Evolutionary conservation across 2,329 filamentous ascomycete species (phyloP).

Genomic region (Aspergillus versicolor): DNA sequence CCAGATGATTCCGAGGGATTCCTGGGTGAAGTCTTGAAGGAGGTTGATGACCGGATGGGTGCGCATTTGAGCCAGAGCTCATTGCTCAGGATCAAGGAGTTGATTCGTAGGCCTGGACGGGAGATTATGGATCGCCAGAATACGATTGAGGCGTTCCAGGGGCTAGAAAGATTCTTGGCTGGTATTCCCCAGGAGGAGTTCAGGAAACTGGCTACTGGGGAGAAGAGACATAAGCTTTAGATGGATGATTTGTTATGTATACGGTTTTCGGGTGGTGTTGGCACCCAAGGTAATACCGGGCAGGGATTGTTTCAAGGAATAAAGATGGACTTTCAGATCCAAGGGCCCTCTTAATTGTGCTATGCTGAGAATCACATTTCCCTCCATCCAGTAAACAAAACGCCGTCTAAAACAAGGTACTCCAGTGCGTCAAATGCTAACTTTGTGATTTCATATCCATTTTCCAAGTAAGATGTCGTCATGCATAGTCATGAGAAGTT

Average conservation of each 20-base stretch:
- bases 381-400: neutral
- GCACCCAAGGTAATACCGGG: neutral
- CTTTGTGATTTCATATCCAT: neutral
- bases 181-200: constrained; percentile 90
- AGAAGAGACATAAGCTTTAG: constrained; percentile 92
- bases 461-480: neutral
- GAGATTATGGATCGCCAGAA: constrained; percentile 75
- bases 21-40: constrained; percentile 66
- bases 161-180: constrained; percentile 74
- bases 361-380: neutral
- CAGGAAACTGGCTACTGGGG: constrained; percentile 74
- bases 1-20: constrained; percentile 69
- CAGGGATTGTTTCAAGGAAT: neutral
- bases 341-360: too few relatives aligned
- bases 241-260: neutral
- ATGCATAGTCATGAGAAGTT: neutral
- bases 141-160: constrained; percentile 80
- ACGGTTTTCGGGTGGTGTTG: neutral
- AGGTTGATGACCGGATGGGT: constrained; percentile 79
- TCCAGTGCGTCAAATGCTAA: neutral
- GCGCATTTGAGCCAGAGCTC: constrained; percentile 77
- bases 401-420: neutral
- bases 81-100: constrained; percentile 77
- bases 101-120: constrained; percentile 73
- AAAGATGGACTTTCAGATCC: too few relatives aligned